Percentiles rank a stretch among this genome's conserved stretches.
Evolutionary conservation across 202 grass and related monocot genomes (phyloP).

Genomic region (Schoenoplectus triqueter): DNA sequence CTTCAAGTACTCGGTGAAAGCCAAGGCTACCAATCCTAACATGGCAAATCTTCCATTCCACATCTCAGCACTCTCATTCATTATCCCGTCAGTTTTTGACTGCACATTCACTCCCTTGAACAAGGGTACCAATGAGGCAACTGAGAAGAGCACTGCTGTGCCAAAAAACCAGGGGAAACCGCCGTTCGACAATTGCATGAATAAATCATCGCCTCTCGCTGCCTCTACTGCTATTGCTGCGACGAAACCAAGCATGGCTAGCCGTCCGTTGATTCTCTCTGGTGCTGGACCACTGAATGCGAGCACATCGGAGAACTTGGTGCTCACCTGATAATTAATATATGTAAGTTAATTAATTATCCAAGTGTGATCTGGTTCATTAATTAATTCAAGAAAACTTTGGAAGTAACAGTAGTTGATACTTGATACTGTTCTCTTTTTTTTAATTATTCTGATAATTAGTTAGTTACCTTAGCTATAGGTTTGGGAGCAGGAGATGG

Average conservation of each 20-base stretch:
- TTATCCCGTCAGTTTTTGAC: neutral
- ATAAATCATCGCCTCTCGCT: constrained; percentile 39
- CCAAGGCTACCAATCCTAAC: constrained; percentile 62
- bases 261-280: constrained; percentile 66
- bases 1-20: constrained; percentile 58
- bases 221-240: constrained; percentile 58
- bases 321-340: constrained; percentile 17
- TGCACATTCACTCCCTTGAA: constrained; percentile 47
- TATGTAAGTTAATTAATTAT: neutral
- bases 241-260: constrained; percentile 67
- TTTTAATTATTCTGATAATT: neutral
- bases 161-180: constrained; percentile 46
- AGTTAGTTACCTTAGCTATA: neutral
- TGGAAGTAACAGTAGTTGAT: neutral
- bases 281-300: constrained; percentile 59
- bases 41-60: constrained; percentile 73
- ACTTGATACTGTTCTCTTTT: neutral
- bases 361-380: neutral
- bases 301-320: constrained; percentile 45
- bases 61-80: constrained; percentile 56
- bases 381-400: neutral
- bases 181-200: constrained; percentile 44
- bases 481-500: constrained; percentile 9
- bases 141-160: constrained; percentile 38
- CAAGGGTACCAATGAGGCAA: constrained; percentile 59